These are phyloP conservation scores for Fusarium hainanense DNA, from an alignment of 2,329 filamentous ascomycete genomes.

Conservation along the genomic window DNA sequence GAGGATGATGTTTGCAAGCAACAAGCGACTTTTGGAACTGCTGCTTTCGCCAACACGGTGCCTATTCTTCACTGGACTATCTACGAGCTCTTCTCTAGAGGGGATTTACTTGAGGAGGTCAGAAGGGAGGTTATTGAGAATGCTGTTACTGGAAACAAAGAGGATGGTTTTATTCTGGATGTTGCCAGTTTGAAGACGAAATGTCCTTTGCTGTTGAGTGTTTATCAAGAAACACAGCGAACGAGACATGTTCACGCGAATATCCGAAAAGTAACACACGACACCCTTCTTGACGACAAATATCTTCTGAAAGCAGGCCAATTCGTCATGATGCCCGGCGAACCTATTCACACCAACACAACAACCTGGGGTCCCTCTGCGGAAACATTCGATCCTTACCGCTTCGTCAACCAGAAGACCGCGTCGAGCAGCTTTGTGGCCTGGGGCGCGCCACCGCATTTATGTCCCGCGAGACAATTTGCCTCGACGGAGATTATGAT, in stretches of 20 bases:
- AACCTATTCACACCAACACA: constrained; percentile 47
- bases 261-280: constrained; percentile 46
- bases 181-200: constrained; percentile 30
- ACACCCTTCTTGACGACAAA: constrained; percentile 49
- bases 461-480: constrained; percentile 48
- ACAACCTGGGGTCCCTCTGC: constrained; percentile 50
- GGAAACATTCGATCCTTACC: constrained; percentile 31
- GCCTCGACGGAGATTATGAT: constrained; percentile 46
- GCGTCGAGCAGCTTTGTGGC: constrained; percentile 49
- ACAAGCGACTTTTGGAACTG: constrained; percentile 29
- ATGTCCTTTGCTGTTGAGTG: constrained; percentile 24
- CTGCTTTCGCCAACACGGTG: constrained; percentile 30
- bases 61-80: constrained; percentile 34
- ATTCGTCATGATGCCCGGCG: constrained; percentile 51
- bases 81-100: constrained; percentile 30
- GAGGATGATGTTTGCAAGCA: constrained; percentile 34
- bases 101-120: constrained; percentile 22
- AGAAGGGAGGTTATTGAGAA: constrained; percentile 11
- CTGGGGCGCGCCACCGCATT: constrained; percentile 47
- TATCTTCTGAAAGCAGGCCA: constrained; percentile 53
- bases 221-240: constrained; percentile 29
- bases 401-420: constrained; percentile 28
- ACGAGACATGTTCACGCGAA: constrained; percentile 26
- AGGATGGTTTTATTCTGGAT: constrained; percentile 12
- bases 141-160: constrained; percentile 6